Evolutionary conservation across 2,329 filamentous ascomycete genomes (phyloP), one percentile per base, ranked within the genome.

Genomic region (Bipolaris cookei): DNA sequence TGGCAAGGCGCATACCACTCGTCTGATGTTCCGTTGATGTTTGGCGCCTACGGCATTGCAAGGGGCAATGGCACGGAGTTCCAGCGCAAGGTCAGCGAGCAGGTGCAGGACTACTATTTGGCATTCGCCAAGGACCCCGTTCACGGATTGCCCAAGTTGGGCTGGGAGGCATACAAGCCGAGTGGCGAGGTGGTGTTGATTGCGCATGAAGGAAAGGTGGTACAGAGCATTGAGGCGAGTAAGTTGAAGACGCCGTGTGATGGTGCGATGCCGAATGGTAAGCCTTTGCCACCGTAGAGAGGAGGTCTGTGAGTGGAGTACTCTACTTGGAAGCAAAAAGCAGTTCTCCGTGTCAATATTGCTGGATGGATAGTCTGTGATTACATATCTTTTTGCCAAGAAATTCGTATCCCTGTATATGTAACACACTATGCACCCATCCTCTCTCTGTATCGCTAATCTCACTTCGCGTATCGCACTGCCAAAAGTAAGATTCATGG

Each of bases 1-100:
- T 77, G 75, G 75, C 38, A 74, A 44, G 76, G 72, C 3, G 73
- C 76, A 6, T 78, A 74, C 45, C 75, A 78, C 52, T 67, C 64
- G 11, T 62, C 69, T 6, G 76, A 78, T 25, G 64, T 77, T 5
- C 68, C 69, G n/a, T n/a, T n/a, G 5, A 58, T 77, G 30, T 60
- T 78, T 48, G 76, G 76, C 6, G 73, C 76, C 1, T 68, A 72
- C 52, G 63, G 60, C 6, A 71, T 69, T 43, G 66, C 59, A 0
- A 61, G 68, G 20, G 67, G 69, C 3, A 58, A 61, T n/a, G 67
- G 65, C 2, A 70, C 70, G 2, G 45, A 61, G 1, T 71, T 76
- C 13, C 69, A 78, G 43, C 59, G 60, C 3, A 51, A 63, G 44
- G 71, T 77, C 1, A 74, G 72, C 48, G 56, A 69, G 51, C 64